Percentiles rank a stretch among this genome's conserved stretches.
Conservation (phyloP, 2,329 filamentous ascomycete genomes). For the Periconia sp. region DNA sequence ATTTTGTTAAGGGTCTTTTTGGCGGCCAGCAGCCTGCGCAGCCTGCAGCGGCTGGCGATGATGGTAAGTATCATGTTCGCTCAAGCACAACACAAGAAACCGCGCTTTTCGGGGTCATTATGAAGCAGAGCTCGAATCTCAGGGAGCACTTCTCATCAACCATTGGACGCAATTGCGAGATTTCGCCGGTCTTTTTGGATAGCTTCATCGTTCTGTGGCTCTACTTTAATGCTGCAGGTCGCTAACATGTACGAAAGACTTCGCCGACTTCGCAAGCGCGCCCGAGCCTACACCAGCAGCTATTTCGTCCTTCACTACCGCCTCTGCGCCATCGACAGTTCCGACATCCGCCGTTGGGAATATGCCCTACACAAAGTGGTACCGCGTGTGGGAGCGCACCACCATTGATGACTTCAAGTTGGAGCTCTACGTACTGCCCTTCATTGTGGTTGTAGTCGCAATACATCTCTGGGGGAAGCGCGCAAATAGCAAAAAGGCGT, state of each 20-base stretch:
- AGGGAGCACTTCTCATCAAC: no score
- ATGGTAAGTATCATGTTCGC: conserved; percentile 62
- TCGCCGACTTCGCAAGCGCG: conserved; percentile 88
- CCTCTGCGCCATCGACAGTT: conserved; percentile 34
- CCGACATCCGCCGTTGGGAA: conserved; percentile 49
- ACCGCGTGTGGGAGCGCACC: conserved; percentile 92
- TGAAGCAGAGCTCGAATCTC: no score
- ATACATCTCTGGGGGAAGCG: conserved; percentile 83
- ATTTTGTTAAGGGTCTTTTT: conserved; percentile 71
- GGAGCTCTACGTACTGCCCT: conserved; percentile 80
- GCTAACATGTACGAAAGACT: conserved; percentile 65
- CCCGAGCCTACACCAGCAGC: conserved; percentile 67
- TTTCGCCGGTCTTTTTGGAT: no score
- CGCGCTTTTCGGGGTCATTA: no score
- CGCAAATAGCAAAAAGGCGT: conserved; percentile 80
- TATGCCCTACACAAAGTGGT: conserved; percentile 90
- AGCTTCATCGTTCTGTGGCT: no score
- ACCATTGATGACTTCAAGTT: conserved; percentile 82
- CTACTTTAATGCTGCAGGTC: no score
- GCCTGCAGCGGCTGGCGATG: conserved; percentile 62
- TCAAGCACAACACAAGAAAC: no score
- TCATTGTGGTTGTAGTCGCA: conserved; percentile 75
- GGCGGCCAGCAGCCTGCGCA: conserved; percentile 67
- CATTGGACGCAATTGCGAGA: no score
- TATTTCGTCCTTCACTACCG: conserved; percentile 49